These are phyloP conservation scores for Amanita pseudoporphyria DNA, from an alignment of 768 basidiomycete genomes.

Conservation along the genomic window DNA sequence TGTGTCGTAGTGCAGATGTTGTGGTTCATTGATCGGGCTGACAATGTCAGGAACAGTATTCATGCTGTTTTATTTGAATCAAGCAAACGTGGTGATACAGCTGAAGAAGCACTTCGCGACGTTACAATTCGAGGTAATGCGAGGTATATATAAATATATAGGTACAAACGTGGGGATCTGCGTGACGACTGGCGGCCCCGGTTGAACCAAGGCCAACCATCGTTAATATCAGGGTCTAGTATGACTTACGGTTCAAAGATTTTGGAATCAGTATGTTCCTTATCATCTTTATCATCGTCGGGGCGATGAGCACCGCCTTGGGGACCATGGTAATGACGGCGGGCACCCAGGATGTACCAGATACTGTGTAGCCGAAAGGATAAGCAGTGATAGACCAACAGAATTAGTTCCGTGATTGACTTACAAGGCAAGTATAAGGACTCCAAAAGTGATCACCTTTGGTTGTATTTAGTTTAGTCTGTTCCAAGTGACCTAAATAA, in stretches of 20 bases:
- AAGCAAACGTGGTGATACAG: too few relatives aligned
- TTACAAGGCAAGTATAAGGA: conserved; percentile 43
- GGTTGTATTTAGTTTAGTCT: background rate
- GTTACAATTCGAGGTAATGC: too few relatives aligned
- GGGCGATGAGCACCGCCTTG: conserved; percentile 31
- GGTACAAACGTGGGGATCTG: too few relatives aligned
- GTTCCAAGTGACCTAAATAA: background rate
- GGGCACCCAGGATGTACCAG: conserved; percentile 47
- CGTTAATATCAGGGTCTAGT: too few relatives aligned
- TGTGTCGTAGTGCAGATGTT: too few relatives aligned
- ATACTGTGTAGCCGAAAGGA: conserved; percentile 18
- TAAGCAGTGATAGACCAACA: conserved; percentile 8
- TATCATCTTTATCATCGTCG: background rate
- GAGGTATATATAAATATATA: too few relatives aligned
- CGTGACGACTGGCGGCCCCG: too few relatives aligned
- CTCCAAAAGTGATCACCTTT: conserved; percentile 43
- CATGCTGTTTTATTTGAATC: too few relatives aligned
- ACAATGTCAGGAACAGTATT: too few relatives aligned
- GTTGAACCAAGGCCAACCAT: too few relatives aligned
- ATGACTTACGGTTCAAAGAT: background rate
- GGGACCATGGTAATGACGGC: conserved; percentile 50
- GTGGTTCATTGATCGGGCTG: too few relatives aligned
- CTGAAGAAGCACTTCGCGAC: too few relatives aligned
- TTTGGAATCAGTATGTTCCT: background rate
- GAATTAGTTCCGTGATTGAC: conserved; percentile 12